Percentiles rank a stretch among this genome's conserved stretches.
These are phyloP conservation scores for Gracilaria domingensis DNA, from an alignment of 23 red algal genomes.

Conservation along the genomic window DNA sequence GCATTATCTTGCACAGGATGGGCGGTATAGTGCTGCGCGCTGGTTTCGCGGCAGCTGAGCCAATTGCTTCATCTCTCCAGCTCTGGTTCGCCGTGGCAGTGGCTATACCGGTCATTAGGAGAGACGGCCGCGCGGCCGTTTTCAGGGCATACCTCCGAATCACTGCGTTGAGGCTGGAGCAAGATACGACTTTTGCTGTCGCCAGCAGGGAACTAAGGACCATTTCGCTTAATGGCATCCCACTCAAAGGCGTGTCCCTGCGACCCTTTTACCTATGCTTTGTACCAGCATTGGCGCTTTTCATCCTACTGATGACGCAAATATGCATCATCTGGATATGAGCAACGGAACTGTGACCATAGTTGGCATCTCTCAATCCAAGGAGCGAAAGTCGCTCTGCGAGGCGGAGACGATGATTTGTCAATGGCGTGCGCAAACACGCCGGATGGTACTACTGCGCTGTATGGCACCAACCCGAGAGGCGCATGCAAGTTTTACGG, in stretches of 20 bases:
- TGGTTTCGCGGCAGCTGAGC: slow-evolving; percentile 16
- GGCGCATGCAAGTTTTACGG: slow-evolving; percentile 87
- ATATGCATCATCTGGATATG: slow-evolving; percentile 87
- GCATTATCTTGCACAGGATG: slow-evolving; percentile 66
- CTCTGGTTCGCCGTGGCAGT: slow-evolving; percentile 16
- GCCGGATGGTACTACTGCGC: slow-evolving; percentile 86
- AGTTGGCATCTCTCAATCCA: slow-evolving; percentile 92
- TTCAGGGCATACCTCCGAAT: slow-evolving; percentile 81
- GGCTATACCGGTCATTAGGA: slow-evolving; percentile 44
- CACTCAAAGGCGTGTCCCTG: slow-evolving; percentile 58
- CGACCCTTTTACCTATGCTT: slow-evolving; percentile 87
- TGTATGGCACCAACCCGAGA: slow-evolving; percentile 77
- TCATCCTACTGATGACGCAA: slow-evolving; percentile 87
- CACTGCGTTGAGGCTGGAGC: slow-evolving; percentile 75
- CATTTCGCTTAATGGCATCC: slow-evolving; percentile 95
- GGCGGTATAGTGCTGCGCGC: slow-evolving; percentile 1
- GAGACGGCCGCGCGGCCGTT: slow-evolving; percentile 34
- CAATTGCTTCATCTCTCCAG: neutral
- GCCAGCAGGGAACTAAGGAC: slow-evolving; percentile 89
- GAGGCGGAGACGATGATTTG: slow-evolving; percentile 77
- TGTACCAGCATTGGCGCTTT: slow-evolving; percentile 89
- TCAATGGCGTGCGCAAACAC: slow-evolving; percentile 80
- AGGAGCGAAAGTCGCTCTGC: slow-evolving; percentile 64
- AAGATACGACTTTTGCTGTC: slow-evolving; percentile 88
- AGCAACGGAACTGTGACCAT: slow-evolving; percentile 76